Evolutionary conservation across 2,329 filamentous ascomycete species (phyloP), one percentile per base, ranked within the genome.

Genomic region (Ophiostoma angusticollis): DNA sequence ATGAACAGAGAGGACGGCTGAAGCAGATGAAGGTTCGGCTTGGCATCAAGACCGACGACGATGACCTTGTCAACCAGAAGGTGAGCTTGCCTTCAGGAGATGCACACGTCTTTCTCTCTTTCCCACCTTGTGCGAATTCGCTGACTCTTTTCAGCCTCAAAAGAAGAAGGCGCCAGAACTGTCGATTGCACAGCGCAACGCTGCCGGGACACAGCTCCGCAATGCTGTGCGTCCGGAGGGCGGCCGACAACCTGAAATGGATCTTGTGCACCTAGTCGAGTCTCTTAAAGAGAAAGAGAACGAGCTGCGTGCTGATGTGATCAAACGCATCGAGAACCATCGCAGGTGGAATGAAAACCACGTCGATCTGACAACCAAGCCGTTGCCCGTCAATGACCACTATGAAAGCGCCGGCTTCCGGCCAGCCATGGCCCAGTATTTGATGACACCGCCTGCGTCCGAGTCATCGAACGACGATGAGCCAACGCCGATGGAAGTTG

Each of bases 21-120:
- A 93, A 93, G 67, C 78, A 89, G 49, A 78, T 82, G 59, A 96
- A 96, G 69, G 69, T 84, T 54, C 82, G 82, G 53, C 73, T 95
- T 47, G 78, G 80, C 51, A 89, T 96, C 67, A 93, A 91, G 63
- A 79, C 77, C 50, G 84, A 93, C 53, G 91, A 96, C 53, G 89
- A 96, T 52, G 86, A 95, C 57, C 72, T 94, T 53, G 79, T 94
- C 64, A 93, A 93, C 63, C 84, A 91, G 58, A 93, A 91, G 74
- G 84, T 89, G 67, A 59, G 72, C 24, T 5, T 28, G 16, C 37
- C 25, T 14, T 35, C 28, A n/a, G 35, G 35, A 31, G 42, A 47
- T 51, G 51, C 56, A 64, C 49, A 65, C 61, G 59, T 14, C 25
- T 46, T 58, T 44, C 27, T 45, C 45, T 44, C 13, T 6, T 13